Evolutionary conservation across 148 eudicot species (phyloP), one percentile per base, ranked within the genome.

Genomic region (Chenopodium formosanum): DNA sequence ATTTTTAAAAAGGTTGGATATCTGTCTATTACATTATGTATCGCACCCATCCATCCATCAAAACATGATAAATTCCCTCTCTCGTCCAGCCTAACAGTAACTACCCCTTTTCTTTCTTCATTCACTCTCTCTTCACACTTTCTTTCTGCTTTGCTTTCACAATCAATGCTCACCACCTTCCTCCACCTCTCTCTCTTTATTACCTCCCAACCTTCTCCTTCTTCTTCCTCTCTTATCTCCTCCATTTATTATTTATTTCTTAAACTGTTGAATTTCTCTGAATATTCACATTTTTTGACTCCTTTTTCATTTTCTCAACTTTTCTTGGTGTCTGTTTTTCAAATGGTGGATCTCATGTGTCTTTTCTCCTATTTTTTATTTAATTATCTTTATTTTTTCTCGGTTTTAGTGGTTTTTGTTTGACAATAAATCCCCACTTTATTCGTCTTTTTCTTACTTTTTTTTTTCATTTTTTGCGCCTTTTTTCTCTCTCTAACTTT

Each of bases 131-230:
- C 75, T 11, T 32, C 75, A n/a, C 14, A 11, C 40, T 23, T 48
- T 37, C 78, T 78, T 73, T 78, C 75, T 85, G 47, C 84, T 70
- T 69, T 80, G 83, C 85, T 82, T 74, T 81, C 76, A 66, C 84
- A 81, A 81, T 86, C 86, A 86, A 86, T 86, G 86, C 88, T 32
- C 82, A 23, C 86, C 37, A 76, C 68, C 82, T 79, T 22, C 76
- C 66, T 67, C 70, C 60, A 64, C 76, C 78, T 70, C 86, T 56
- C 11, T 53, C 77, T 56, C 79, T 48, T 63, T 8, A 73, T 22
- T 80, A 56, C 22, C 4, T 4, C 22, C 22, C 62, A 12, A 62
- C 56, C 69, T 20, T n/a, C 31, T 50, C 34, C 44, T 53, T 52
- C 23, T 63, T 34, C 73, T 14, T 19, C 64, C 65, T 16, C 37